Evolutionary conservation across 2,329 filamentous ascomycete genomes (phyloP).

Genomic region (Amauroascus verrucosus): DNA sequence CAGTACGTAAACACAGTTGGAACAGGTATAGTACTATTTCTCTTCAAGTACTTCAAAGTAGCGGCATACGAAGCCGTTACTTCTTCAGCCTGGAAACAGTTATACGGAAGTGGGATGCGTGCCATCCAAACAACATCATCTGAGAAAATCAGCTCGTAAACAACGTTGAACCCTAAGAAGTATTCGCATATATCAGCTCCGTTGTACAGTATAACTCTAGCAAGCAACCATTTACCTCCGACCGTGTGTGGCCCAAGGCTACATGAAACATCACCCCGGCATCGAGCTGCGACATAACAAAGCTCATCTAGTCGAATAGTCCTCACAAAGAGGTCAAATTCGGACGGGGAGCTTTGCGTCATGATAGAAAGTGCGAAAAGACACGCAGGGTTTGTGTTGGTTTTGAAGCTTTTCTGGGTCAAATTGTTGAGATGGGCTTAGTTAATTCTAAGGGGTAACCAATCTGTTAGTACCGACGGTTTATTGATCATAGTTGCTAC

Average conservation of each 20-base stretch:
- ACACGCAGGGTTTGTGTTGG: neutral
- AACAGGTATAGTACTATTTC: slow-evolving; percentile 8
- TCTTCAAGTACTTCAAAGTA: slow-evolving; percentile 7
- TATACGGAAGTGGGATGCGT: slow-evolving; percentile 11
- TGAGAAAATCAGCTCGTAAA: slow-evolving; percentile 7
- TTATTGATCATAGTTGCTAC: too few relatives aligned
- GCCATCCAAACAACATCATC: slow-evolving; percentile 10
- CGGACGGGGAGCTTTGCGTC: neutral
- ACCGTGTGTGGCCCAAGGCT: neutral
- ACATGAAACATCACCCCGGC: slow-evolving; percentile 4
- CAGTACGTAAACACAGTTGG: neutral
- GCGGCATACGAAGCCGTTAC: slow-evolving; percentile 7
- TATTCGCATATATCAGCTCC: neutral
- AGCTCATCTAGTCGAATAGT: slow-evolving; percentile 10
- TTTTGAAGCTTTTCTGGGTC: too few relatives aligned
- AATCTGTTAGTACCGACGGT: too few relatives aligned
- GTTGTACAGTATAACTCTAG: neutral
- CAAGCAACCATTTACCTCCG: slow-evolving; percentile 1
- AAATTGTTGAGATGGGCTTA: too few relatives aligned
- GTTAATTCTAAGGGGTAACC: too few relatives aligned
- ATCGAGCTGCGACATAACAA: neutral
- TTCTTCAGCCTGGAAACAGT: slow-evolving; percentile 11
- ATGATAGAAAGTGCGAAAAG: neutral
- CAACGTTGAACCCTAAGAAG: slow-evolving; percentile 8
- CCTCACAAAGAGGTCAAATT: slow-evolving; percentile 7